Evolutionary conservation across 108 stramenopile genomes (phyloP).

Genomic region (Nitzschia inconspicua): DNA sequence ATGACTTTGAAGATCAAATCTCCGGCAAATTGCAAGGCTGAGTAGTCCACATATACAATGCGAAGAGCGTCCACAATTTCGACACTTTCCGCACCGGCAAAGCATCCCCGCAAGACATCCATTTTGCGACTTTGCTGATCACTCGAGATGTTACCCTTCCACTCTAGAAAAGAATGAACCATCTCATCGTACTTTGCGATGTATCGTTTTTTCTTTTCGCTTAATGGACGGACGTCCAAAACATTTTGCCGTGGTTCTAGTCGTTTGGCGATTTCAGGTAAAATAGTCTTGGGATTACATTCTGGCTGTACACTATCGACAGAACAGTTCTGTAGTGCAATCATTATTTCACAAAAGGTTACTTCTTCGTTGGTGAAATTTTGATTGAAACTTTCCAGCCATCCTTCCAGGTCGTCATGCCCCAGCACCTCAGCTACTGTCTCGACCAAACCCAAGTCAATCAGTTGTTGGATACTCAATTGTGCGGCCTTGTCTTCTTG

Average conservation of each 20-base stretch:
- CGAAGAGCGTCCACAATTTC: conserved; percentile 53
- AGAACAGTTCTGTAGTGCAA: conserved; percentile 24
- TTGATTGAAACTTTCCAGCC: conserved; percentile 2
- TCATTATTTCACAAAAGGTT: conserved; percentile 37
- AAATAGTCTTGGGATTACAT: conserved; percentile 4
- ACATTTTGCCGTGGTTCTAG: conserved; percentile 4
- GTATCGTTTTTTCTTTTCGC: conserved; percentile 16
- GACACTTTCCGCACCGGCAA: conserved; percentile 51
- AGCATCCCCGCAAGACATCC: conserved; percentile 66
- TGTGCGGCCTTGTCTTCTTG: conserved; percentile 2
- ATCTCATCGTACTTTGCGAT: conserved; percentile 52
- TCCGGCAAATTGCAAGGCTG: conserved; percentile 50
- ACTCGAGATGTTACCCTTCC: conserved; percentile 44
- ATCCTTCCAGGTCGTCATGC: conserved; percentile 14
- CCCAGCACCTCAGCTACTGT: conserved; percentile 18
- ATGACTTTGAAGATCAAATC: conserved; percentile 63
- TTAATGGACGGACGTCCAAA: no score
- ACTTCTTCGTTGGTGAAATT: conserved; percentile 7
- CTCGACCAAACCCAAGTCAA: conserved; percentile 18
- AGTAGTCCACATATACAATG: conserved; percentile 62
- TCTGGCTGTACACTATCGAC: conserved; percentile 15
- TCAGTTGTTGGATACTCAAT: conserved; percentile 27
- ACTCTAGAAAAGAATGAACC: conserved; percentile 47
- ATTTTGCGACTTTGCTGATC: conserved; percentile 30
- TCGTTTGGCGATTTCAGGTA: conserved; percentile 11